phyloP scores from a whole-genome alignment of 257 asterid species.

The Solanum appendiculatum region DNA sequence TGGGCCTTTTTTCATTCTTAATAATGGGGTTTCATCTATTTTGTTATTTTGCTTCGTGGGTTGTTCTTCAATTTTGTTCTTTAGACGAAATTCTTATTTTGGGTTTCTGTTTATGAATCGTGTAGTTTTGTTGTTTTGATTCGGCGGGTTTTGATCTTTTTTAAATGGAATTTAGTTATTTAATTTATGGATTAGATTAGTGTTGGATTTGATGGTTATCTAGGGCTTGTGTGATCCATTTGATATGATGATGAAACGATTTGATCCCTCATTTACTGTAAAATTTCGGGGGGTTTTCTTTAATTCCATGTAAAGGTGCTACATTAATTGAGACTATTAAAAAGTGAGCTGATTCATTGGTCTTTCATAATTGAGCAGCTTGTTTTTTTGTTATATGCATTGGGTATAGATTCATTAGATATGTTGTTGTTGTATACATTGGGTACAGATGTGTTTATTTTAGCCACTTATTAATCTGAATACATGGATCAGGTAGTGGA shows the following conservation, averaged over 20 bases:
- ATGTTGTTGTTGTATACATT: no score
- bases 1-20: not conserved
- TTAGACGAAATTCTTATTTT: no score
- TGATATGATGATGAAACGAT: not conserved
- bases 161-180: not conserved
- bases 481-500: conserved; percentile 42
- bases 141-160: no score
- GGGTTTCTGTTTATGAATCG: no score
- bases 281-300: not conserved
- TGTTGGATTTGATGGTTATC: not conserved
- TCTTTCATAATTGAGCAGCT: not conserved
- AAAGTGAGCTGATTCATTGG: not conserved
- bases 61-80: not conserved
- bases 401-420: no score
- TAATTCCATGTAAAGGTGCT: no score
- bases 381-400: not conserved
- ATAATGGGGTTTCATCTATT: not conserved
- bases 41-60: not conserved
- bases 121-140: not conserved
- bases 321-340: no score
- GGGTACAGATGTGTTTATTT: not conserved
- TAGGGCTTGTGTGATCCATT: not conserved
- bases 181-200: not conserved
- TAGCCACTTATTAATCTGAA: not conserved
- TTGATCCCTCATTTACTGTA: no score